A percentile compares a stretch with the other conserved stretches of the same genome.
Evolutionary conservation across 805 yeast species (phyloP).

Genomic region (Saturnispora kantuleensis): DNA sequence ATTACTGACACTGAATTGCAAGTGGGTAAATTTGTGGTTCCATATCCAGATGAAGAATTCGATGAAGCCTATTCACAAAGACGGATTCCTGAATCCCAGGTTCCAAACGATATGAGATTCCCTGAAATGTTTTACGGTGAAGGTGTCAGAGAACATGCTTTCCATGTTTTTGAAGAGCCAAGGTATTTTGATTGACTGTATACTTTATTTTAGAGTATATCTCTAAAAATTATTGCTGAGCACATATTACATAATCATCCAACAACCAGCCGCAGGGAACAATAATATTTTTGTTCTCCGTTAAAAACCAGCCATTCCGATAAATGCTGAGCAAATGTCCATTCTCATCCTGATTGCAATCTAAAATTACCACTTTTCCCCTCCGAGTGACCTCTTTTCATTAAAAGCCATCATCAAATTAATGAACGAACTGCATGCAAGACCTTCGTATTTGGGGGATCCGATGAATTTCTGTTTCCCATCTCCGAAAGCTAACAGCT

Average conservation of each 20-base stretch:
- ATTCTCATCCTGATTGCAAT: not conserved
- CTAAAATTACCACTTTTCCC: not conserved
- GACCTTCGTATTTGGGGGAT: slow-evolving; percentile 12
- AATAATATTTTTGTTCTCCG: not conserved
- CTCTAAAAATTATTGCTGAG: slow-evolving; percentile 3
- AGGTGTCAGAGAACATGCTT: slow-evolving; percentile 88
- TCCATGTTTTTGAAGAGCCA: slow-evolving; percentile 93
- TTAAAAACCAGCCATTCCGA: not conserved
- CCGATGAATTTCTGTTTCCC: slow-evolving; percentile 10
- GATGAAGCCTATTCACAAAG: slow-evolving; percentile 27
- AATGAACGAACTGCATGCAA: slow-evolving; percentile 8
- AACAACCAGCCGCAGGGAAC: not conserved
- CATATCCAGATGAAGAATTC: slow-evolving; percentile 16
- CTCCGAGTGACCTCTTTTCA: not conserved
- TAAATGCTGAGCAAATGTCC: not conserved
- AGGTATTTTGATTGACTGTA: slow-evolving; percentile 49
- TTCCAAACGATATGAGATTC: slow-evolving; percentile 58
- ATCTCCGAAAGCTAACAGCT: not conserved
- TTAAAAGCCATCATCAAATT: not conserved
- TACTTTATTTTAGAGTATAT: not conserved
- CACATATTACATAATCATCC: not conserved
- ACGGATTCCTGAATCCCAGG: slow-evolving; percentile 44
- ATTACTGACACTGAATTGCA: slow-evolving; percentile 97
- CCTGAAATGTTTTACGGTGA: slow-evolving; percentile 76
- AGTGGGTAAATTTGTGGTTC: slow-evolving; percentile 78